These are phyloP conservation scores for Starmerella stigmatis DNA, from an alignment of 805 yeast species.

Conservation along the genomic window DNA sequence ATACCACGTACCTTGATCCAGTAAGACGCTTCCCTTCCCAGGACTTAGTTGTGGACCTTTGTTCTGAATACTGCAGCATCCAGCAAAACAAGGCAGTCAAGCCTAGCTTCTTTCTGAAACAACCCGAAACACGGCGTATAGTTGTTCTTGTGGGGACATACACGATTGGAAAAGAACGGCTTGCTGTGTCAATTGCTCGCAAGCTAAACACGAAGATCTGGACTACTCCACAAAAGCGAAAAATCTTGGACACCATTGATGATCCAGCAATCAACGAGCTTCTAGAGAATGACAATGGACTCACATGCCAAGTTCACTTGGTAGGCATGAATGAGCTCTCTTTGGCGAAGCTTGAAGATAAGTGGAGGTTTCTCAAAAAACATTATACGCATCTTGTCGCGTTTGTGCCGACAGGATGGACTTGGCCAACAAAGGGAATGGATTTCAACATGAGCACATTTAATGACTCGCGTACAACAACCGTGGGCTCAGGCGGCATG, in stretches of 20 bases:
- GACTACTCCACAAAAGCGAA: slow-evolving; percentile 41
- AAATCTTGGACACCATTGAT: slow-evolving; percentile 39
- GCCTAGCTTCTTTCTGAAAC: slow-evolving; percentile 21
- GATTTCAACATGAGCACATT: slow-evolving; percentile 15
- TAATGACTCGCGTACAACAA: slow-evolving; percentile 16
- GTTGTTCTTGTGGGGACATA: slow-evolving; percentile 74
- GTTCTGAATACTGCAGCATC: slow-evolving; percentile 43
- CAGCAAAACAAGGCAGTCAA: slow-evolving; percentile 29
- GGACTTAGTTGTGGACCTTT: slow-evolving; percentile 47
- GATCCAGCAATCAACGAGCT: slow-evolving; percentile 33
- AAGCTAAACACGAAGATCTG: slow-evolving; percentile 30
- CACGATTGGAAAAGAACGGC: slow-evolving; percentile 81
- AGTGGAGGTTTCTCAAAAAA: slow-evolving; percentile 39
- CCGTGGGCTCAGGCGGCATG: slow-evolving; percentile 25
- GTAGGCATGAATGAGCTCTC: slow-evolving; percentile 52
- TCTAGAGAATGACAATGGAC: slow-evolving; percentile 39
- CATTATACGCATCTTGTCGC: slow-evolving; percentile 57
- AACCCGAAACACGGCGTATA: slow-evolving; percentile 29
- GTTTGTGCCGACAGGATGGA: slow-evolving; percentile 87
- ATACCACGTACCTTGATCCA: slow-evolving; percentile 81
- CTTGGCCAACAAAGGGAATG: slow-evolving; percentile 35
- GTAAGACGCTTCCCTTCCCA: slow-evolving; percentile 70
- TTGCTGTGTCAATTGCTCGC: slow-evolving; percentile 47
- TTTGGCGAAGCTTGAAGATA: slow-evolving; percentile 36
- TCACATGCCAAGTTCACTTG: slow-evolving; percentile 52